Evolutionary conservation across 2,329 filamentous ascomycete species (phyloP).

Genomic region (Neofusicoccum ribis): DNA sequence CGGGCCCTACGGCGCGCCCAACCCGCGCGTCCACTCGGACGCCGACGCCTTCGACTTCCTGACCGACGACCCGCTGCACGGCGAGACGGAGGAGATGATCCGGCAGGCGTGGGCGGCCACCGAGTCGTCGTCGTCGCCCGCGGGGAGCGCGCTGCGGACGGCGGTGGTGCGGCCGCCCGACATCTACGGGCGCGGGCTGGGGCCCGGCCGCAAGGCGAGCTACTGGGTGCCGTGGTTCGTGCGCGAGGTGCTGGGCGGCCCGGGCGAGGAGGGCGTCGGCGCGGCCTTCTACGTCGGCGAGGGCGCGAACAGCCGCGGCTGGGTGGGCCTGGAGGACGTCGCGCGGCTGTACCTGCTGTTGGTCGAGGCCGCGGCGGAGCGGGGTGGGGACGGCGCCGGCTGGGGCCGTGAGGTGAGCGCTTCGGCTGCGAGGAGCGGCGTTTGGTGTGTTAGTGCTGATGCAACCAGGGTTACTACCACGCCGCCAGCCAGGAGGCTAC

Average conservation of each 20-base stretch:
- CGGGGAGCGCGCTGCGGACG: slow-evolving; percentile 22
- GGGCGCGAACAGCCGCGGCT: slow-evolving; percentile 59
- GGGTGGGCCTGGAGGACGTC: slow-evolving; percentile 62
- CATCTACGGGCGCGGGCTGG: slow-evolving; percentile 62
- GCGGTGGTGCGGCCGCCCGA: slow-evolving; percentile 64
- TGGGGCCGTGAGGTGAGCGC: slow-evolving; percentile 12
- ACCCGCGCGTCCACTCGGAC: slow-evolving; percentile 59
- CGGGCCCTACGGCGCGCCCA: slow-evolving; percentile 43
- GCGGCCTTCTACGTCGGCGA: slow-evolving; percentile 52
- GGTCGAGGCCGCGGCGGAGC: slow-evolving; percentile 52
- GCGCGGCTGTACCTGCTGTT: slow-evolving; percentile 56
- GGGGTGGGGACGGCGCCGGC: background rate
- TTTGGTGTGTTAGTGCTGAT: slow-evolving; percentile 13
- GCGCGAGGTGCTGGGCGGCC: slow-evolving; percentile 50
- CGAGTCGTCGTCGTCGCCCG: background rate
- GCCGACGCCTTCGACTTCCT: slow-evolving; percentile 53
- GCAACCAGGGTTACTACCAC: slow-evolving; percentile 64
- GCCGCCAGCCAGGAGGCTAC: slow-evolving; percentile 61
- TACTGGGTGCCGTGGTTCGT: slow-evolving; percentile 53
- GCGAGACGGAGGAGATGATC: slow-evolving; percentile 70
- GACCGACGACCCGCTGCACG: slow-evolving; percentile 61
- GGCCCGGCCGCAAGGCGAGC: slow-evolving; percentile 55
- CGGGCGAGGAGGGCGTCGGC: slow-evolving; percentile 31
- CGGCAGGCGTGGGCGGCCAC: slow-evolving; percentile 39
- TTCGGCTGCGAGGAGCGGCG: background rate